A percentile compares a stretch with the other conserved stretches of the same genome.
Evolutionary conservation across 768 basidiomycete species (phyloP).

Genomic region (Gloeopeniophorella convolvens): DNA sequence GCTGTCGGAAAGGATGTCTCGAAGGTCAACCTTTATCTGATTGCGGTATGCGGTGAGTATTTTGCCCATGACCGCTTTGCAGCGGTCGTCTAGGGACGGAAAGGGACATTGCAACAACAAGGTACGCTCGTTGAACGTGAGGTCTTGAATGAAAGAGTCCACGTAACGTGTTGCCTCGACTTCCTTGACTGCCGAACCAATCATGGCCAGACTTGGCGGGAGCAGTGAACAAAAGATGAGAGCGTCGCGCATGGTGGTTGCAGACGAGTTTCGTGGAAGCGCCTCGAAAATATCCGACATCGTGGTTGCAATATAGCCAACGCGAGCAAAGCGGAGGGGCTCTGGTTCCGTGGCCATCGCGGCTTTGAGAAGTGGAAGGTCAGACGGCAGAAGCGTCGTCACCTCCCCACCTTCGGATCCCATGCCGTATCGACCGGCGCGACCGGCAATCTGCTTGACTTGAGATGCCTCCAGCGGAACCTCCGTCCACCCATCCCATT

Average conservation of each 20-base stretch:
- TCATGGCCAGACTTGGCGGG: slow-evolving; percentile 39
- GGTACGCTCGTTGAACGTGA: slow-evolving; percentile 40
- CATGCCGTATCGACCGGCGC: slow-evolving; percentile 85
- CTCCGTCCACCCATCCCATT: slow-evolving; percentile 44
- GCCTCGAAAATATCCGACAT: slow-evolving; percentile 29
- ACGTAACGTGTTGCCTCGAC: slow-evolving; percentile 36
- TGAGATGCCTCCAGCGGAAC: slow-evolving; percentile 57
- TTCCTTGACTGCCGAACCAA: slow-evolving; percentile 22
- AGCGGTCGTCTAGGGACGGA: slow-evolving; percentile 40
- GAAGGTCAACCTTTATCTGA: slow-evolving; percentile 38
- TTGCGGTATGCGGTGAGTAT: slow-evolving; percentile 40
- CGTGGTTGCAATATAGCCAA: slow-evolving; percentile 31
- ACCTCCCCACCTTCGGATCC: slow-evolving; percentile 53
- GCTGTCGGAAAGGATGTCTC: slow-evolving; percentile 30
- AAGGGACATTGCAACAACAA: slow-evolving; percentile 47
- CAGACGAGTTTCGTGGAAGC: slow-evolving; percentile 39
- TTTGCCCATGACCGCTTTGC: slow-evolving; percentile 29
- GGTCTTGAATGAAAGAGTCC: slow-evolving; percentile 32
- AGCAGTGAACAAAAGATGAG: slow-evolving; percentile 41
- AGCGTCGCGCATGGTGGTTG: slow-evolving; percentile 42
- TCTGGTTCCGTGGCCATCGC: slow-evolving; percentile 48
- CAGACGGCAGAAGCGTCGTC: slow-evolving; percentile 59
- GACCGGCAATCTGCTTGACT: slow-evolving; percentile 91
- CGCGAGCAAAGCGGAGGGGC: slow-evolving; percentile 45
- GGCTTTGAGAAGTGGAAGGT: slow-evolving; percentile 52